phyloP scores from a whole-genome alignment of 2,329 filamentous ascomycete genomes.

The Beauveria bassiana region DNA sequence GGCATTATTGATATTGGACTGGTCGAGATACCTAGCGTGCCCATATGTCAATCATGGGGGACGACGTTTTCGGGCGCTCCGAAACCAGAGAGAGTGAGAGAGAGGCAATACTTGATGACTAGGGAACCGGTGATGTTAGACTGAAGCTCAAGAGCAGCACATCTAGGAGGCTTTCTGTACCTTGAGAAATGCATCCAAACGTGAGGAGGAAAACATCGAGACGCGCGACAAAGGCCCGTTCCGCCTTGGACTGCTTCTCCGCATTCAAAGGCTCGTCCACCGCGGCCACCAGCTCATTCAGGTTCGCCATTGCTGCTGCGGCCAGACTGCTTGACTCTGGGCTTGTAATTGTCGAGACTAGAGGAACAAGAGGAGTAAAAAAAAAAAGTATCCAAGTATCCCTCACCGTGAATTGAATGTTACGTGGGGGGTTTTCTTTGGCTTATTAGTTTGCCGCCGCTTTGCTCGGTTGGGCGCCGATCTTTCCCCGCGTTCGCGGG shows the following conservation, averaged over 20 bases:
- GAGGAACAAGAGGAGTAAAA: neutral
- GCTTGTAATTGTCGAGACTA: neutral
- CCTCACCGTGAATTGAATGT: too few relatives aligned
- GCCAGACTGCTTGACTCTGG: too few relatives aligned
- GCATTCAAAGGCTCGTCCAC: conserved; percentile 6
- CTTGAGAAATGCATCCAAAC: conserved; percentile 16
- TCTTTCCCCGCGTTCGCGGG: too few relatives aligned
- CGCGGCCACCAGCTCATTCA: neutral
- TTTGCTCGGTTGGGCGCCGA: too few relatives aligned
- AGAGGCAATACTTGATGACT: conserved; percentile 15
- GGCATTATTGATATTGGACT: conserved; percentile 21
- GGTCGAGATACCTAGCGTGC: conserved; percentile 15
- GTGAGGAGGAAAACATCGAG: conserved; percentile 16
- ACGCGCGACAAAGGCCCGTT: conserved; percentile 9
- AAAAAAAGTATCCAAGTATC: too few relatives aligned
- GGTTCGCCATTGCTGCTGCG: neutral
- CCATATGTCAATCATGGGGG: too few relatives aligned
- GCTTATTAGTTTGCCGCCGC: too few relatives aligned
- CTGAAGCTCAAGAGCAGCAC: neutral
- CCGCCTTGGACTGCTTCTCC: conserved; percentile 3
- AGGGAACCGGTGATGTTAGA: neutral
- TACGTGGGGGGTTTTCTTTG: too few relatives aligned
- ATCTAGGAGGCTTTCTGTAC: neutral
- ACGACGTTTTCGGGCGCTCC: too few relatives aligned
- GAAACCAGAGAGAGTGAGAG: too few relatives aligned